Conservation (phyloP, 2,329 filamentous ascomycete species). For the Ophiostoma perfectum region DNA sequence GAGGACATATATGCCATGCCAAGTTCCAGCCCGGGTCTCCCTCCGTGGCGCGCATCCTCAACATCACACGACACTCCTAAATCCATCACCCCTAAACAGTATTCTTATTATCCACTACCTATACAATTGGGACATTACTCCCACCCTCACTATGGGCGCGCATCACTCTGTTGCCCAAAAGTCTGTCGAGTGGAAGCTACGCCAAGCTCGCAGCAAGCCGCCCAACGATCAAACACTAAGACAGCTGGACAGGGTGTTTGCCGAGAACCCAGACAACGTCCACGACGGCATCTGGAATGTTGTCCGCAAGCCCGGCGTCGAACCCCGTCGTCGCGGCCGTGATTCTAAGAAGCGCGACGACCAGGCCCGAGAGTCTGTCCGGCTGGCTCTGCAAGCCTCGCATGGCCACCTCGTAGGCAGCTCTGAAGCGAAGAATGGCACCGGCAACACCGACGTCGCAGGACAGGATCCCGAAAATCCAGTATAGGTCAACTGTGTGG, state of each 20-base stretch:
- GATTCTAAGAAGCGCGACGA: slow-evolving; percentile 22
- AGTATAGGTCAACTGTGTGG: slow-evolving; percentile 28
- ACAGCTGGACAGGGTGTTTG: slow-evolving; percentile 23
- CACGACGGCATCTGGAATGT: slow-evolving; percentile 25
- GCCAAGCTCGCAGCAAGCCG: slow-evolving; percentile 19
- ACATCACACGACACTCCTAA: neutral
- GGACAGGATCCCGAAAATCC: neutral
- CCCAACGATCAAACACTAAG: slow-evolving; percentile 19
- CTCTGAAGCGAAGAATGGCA: slow-evolving; percentile 12
- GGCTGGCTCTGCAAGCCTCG: slow-evolving; percentile 19
- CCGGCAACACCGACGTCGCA: neutral
- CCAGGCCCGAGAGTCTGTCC: slow-evolving; percentile 21
- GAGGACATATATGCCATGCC: neutral
- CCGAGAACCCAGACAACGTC: slow-evolving; percentile 20
- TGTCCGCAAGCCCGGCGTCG: slow-evolving; percentile 18
- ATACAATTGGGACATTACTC: neutral
- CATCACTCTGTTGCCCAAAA: slow-evolving; percentile 21
- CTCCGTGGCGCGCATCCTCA: neutral
- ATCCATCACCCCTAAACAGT: neutral
- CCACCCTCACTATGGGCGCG: neutral
- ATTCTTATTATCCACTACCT: neutral
- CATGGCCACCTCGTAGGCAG: slow-evolving; percentile 16
- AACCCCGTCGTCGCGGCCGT: slow-evolving; percentile 19
- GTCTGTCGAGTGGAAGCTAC: slow-evolving; percentile 24
- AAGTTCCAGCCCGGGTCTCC: too few relatives aligned